Base-by-base conservation (phyloP, 805 yeast species). In the Wickerhamiella kurtzmanii region DNA sequence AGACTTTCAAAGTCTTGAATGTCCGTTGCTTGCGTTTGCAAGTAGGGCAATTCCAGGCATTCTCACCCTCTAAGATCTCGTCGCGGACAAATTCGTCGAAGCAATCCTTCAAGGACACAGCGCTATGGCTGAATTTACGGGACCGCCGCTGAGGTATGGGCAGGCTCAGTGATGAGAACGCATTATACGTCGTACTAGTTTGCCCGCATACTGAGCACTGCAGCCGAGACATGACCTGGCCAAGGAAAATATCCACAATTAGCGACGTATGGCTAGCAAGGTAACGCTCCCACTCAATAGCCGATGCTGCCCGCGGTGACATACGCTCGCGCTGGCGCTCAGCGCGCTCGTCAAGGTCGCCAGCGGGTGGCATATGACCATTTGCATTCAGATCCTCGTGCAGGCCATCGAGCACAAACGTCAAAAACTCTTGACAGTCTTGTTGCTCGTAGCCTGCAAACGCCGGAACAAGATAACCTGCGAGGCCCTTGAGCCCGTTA, bases 201-300 rank as follows among this genome's bases (percentile, higher is more conserved):
- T 69, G 69, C 1, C 71, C 70, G 64, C 97, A 88, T 28, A 70
- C 73, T 42, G 78, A 63, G 63, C 97, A 88, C 55, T 70, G 74
- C 56, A 88, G 67, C 46, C 76, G 79, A n/a, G 94, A 82, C 43
- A 82, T 72, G 56, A 80, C 82, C 63, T 88, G 96, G 1, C 96
- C 97, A 60, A 85, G 94, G 60, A 85, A 85, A 44, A 77, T 72
- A 54, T 83, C 88, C 2, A 83, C 92, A 20, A 88, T 73, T 1
- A 80, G 71, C 37, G 95, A 85, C 53, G 80, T 79, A 59, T 88
- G 86, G 18, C 83, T 73, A 48, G 77, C 79, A 47, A 85, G 66
- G 60, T 86, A 86, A 48, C 94, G 68, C 57, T 84, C 95, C 97
- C 97, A 88, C 60, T 88, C 96, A 44, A 86, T 76, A 0, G 92